These are phyloP conservation scores for Euphorbia corollata DNA, from an alignment of 441 rosid genomes.

Conservation along the genomic window DNA sequence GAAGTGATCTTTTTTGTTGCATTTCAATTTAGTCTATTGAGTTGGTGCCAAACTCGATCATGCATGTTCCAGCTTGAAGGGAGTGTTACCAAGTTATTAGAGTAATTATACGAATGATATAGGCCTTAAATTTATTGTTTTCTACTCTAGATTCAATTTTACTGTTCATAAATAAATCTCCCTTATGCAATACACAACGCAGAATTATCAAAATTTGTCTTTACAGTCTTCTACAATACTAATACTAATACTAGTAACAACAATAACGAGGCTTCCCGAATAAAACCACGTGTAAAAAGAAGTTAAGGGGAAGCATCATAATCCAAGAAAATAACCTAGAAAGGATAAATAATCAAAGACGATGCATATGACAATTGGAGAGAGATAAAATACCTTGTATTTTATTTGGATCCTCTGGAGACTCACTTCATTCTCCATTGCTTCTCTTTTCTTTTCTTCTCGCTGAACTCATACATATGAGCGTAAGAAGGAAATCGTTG, in stretches of 20 bases:
- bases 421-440: slow-evolving; percentile 75
- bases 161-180: too few relatives aligned
- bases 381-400: slow-evolving; percentile 47
- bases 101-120: too few relatives aligned
- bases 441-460: slow-evolving; percentile 92
- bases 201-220: too few relatives aligned
- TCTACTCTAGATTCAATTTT: too few relatives aligned
- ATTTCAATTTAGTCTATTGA: too few relatives aligned
- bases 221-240: too few relatives aligned
- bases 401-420: slow-evolving; percentile 89
- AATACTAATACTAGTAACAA: not conserved
- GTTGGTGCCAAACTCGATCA: too few relatives aligned
- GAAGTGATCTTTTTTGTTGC: too few relatives aligned
- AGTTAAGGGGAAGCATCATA: not conserved
- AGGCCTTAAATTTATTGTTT: too few relatives aligned
- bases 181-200: too few relatives aligned
- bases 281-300: not conserved
- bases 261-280: not conserved
- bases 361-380: slow-evolving; percentile 9
- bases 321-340: not conserved
- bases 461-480: slow-evolving; percentile 40
- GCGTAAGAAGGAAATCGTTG: slow-evolving; percentile 8
- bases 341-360: not conserved
- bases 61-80: too few relatives aligned
- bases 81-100: too few relatives aligned